phyloP scores from a whole-genome alignment of 1,139 yeast species.

The Saccharomyces hybrid region DNA sequence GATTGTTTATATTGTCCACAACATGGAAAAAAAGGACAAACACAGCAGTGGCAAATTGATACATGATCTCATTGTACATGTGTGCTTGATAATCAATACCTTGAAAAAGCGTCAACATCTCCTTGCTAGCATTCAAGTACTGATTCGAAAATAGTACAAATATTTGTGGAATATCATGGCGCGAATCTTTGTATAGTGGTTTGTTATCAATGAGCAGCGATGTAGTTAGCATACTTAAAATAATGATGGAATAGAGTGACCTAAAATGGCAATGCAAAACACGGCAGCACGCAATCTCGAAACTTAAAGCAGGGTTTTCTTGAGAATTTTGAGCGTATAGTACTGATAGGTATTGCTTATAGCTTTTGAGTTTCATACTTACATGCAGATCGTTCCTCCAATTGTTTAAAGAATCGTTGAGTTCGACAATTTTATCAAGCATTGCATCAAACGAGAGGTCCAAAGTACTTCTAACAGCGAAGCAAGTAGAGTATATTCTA shows the following conservation, averaged over 20 bases:
- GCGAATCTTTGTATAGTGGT: conserved; percentile 9
- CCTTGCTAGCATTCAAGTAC: conserved; percentile 11
- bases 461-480: conserved; percentile 15
- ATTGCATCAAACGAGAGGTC: conserved; percentile 20
- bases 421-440: conserved; percentile 14
- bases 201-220: conserved; percentile 19
- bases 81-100: conserved; percentile 17
- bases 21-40: conserved; percentile 16
- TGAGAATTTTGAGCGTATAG: conserved; percentile 15
- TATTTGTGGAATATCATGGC: conserved; percentile 13
- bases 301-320: conserved; percentile 17
- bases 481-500: conserved; percentile 16
- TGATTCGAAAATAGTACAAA: conserved; percentile 12
- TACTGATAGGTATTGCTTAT: conserved; percentile 19
- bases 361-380: conserved; percentile 18
- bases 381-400: conserved; percentile 25
- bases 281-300: conserved; percentile 20
- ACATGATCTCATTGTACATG: conserved; percentile 18
- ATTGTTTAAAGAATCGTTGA: conserved; percentile 14
- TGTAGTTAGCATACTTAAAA: conserved; percentile 16
- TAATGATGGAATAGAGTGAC: conserved; percentile 12
- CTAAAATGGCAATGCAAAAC: conserved; percentile 23
- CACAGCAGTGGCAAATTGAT: conserved; percentile 19
- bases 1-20: conserved; percentile 15
- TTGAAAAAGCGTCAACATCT: conserved; percentile 15